Evolutionary conservation across 2,329 filamentous ascomycete genomes (phyloP), one percentile per base, ranked within the genome.

Genomic region (Dothideomycetidae sp.): DNA sequence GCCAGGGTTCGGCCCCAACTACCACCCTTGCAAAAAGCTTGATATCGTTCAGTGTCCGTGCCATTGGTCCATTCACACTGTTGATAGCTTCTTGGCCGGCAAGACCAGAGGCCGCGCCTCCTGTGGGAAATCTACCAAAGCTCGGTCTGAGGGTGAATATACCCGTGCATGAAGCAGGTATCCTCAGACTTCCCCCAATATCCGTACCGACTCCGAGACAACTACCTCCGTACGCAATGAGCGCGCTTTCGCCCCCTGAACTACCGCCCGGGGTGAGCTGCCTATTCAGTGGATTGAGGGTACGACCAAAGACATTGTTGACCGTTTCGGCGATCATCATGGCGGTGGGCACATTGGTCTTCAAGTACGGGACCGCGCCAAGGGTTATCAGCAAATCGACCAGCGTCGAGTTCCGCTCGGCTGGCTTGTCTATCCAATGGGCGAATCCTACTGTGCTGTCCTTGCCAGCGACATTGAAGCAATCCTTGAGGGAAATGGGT

Each of bases 271-370:
- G 68, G 0, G 74, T 78, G 3, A 73, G 59, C 2, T 56, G 56
- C 15, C 71, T 65, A 49, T 78, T 77, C 5, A 59, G 56, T 0
- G 78, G 77, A 49, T 78, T 78, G 14, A 72, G 51, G 2, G 54
- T 58, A 10, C 73, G 63, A 5, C 75, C 77, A 46, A 74, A 73
- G 2, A 71, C 62, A 46, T 78, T 76, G 55, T 79, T 80, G 11
- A 76, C 70, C 1, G 65, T 70, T 50, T 80, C 76, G 10, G 73
- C 68, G 36, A 78, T 76, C 75, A 81, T 78, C 66, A 78, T 75
- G 10, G 73, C 72, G 1, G 72, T 76, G 0, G 78, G 76, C 2
- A 81, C 61, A 46, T 80, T 81, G 1, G 78, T 81, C 55, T 81
- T 81, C 45, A 71, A 67, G 45, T 81, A 78, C n/a, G 78, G 57